Conservation (phyloP, 2,329 filamentous ascomycete genomes). For the Beauveria brongniartii region DNA sequence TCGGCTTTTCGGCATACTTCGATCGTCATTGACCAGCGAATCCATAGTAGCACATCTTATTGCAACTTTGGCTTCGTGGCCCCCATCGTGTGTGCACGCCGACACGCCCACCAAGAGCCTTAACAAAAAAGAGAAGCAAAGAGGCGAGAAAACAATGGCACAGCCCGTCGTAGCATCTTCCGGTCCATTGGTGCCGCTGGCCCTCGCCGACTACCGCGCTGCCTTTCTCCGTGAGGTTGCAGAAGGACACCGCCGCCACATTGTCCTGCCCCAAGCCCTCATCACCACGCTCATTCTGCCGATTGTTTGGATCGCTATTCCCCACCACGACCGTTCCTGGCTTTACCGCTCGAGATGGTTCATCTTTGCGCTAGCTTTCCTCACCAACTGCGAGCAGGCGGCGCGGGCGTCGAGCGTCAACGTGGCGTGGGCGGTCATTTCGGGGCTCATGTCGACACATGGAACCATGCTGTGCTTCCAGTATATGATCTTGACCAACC, state of each 20-base stretch:
- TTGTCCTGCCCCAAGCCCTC: conserved; percentile 45
- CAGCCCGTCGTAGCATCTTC: not conserved
- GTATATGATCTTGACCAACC: conserved; percentile 44
- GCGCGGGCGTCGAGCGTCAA: conserved; percentile 40
- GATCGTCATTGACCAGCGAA: no score
- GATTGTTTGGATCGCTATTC: conserved; percentile 46
- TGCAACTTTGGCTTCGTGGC: no score
- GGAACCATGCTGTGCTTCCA: conserved; percentile 40
- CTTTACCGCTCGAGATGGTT: conserved; percentile 41
- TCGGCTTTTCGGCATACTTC: no score
- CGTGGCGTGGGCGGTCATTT: conserved; percentile 40
- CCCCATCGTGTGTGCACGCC: no score
- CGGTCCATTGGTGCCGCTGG: conserved; percentile 11
- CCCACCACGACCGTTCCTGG: conserved; percentile 42
- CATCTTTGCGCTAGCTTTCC: conserved; percentile 35
- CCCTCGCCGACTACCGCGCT: conserved; percentile 25
- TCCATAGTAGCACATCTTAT: no score
- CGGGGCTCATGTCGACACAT: conserved; percentile 44
- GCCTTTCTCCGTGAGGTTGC: conserved; percentile 28
- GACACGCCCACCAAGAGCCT: not conserved
- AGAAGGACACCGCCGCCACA: conserved; percentile 34
- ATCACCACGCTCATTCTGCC: conserved; percentile 41
- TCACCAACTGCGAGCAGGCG: conserved; percentile 36
- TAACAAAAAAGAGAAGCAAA: no score
- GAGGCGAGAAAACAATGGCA: not conserved